A percentile compares a stretch with the other conserved stretches of the same genome.
phyloP scores from a whole-genome alignment of 768 basidiomycete genomes.

The Cyclocybe aegerita region DNA sequence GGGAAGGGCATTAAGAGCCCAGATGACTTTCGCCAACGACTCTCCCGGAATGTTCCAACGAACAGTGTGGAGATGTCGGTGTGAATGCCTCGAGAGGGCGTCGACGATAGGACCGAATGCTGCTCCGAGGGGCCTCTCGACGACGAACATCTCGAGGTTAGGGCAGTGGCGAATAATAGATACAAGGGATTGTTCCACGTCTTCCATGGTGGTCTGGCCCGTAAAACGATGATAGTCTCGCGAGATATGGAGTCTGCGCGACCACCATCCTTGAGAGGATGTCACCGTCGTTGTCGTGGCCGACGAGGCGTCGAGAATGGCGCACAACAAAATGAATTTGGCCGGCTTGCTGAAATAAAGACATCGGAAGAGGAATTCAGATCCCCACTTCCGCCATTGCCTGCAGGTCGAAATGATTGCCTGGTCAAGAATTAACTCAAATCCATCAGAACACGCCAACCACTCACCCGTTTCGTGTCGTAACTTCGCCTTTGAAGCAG shows the following conservation, averaged over 20 bases:
- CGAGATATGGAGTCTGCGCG: conserved; percentile 67
- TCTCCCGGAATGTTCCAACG: conserved; percentile 59
- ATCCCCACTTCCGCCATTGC: conserved; percentile 58
- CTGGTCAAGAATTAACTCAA: conserved; percentile 30
- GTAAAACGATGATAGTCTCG: conserved; percentile 41
- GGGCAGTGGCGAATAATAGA: conserved; percentile 65
- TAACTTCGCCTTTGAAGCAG: conserved; percentile 61
- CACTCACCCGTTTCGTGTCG: conserved; percentile 62
- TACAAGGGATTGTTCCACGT: conserved; percentile 53
- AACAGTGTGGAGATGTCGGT: conserved; percentile 55
- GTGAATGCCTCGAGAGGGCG: conserved; percentile 52
- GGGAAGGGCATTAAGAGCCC: conserved; percentile 66
- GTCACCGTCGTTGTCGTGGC: conserved; percentile 33
- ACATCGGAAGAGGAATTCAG: conserved; percentile 67
- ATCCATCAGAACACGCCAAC: neutral
- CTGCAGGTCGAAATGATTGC: conserved; percentile 69
- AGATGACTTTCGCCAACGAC: conserved; percentile 64
- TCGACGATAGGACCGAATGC: conserved; percentile 67
- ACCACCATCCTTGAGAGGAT: conserved; percentile 66
- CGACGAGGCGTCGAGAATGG: conserved; percentile 48
- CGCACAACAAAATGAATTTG: conserved; percentile 51
- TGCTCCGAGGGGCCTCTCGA: conserved; percentile 61
- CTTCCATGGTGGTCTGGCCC: conserved; percentile 40
- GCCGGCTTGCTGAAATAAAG: conserved; percentile 65
- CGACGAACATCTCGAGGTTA: conserved; percentile 71